Evolutionary conservation across 2,329 filamentous ascomycete species (phyloP).

Genomic region (Grosmannia huntii): DNA sequence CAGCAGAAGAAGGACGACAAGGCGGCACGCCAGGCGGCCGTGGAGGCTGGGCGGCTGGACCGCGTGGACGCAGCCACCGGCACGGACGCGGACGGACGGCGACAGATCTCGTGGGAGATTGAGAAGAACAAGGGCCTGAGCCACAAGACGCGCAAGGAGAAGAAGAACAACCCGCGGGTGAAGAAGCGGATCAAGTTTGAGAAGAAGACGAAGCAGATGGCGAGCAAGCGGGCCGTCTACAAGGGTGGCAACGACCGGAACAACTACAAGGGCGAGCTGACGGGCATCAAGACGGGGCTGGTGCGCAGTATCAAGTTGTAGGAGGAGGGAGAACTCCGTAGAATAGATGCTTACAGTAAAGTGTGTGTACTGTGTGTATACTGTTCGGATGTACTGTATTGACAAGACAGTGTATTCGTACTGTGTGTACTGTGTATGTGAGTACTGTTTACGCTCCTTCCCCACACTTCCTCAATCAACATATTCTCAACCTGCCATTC

Average conservation of each 20-base stretch:
- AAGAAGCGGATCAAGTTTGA: conserved; percentile 98
- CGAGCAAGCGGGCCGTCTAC: conserved; percentile 73
- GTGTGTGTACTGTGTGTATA: too few relatives aligned
- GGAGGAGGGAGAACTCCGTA: too few relatives aligned
- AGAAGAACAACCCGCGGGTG: conserved; percentile 84
- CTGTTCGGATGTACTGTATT: too few relatives aligned
- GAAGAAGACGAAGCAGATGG: conserved; percentile 94
- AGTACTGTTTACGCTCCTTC: neutral
- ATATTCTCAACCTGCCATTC: too few relatives aligned
- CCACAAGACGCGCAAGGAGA: conserved; percentile 59
- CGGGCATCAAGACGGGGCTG: conserved; percentile 88
- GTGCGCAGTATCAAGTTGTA: conserved; percentile 91
- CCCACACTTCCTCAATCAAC: too few relatives aligned
- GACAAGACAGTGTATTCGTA: neutral
- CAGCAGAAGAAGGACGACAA: conserved; percentile 62
- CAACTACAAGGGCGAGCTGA: conserved; percentile 82
- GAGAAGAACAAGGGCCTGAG: conserved; percentile 95
- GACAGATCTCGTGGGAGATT: conserved; percentile 86
- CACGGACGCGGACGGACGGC: conserved; percentile 72
- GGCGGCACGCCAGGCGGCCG: conserved; percentile 40
- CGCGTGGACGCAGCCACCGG: conserved; percentile 52
- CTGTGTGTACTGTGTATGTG: neutral
- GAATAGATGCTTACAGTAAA: too few relatives aligned
- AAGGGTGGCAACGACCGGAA: conserved; percentile 74
- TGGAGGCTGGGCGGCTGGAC: conserved; percentile 50